Conservation (phyloP, 1,284 basidiomycete genomes). For the Ceratobasidium sp. region DNA sequence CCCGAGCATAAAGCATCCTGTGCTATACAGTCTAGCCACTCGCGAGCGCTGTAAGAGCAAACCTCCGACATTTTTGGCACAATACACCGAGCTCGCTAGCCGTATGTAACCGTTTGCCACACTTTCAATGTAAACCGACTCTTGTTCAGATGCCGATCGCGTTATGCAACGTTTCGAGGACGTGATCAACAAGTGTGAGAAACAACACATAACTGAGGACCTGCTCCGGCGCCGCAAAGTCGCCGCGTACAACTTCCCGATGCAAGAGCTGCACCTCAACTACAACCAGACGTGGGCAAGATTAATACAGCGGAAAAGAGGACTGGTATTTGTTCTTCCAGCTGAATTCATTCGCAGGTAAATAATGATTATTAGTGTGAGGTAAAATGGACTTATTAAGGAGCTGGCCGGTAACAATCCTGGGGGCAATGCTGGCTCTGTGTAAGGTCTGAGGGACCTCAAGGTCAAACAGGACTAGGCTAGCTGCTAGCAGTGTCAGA, state of each 20-base stretch:
- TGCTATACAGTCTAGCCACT: too few relatives aligned
- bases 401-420: too few relatives aligned
- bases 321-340: slow-evolving; percentile 95
- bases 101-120: slow-evolving; percentile 59
- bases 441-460: too few relatives aligned
- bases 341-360: slow-evolving; percentile 62
- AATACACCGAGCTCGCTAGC: slow-evolving; percentile 85
- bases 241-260: slow-evolving; percentile 82
- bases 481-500: too few relatives aligned
- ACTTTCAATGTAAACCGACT: not conserved
- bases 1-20: too few relatives aligned
- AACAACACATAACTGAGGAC: slow-evolving; percentile 85
- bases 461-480: too few relatives aligned
- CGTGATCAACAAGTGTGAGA: slow-evolving; percentile 87
- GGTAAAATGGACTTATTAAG: too few relatives aligned
- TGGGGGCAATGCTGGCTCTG: too few relatives aligned
- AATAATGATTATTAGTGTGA: too few relatives aligned
- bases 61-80: slow-evolving; percentile 61
- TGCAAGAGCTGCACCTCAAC: slow-evolving; percentile 95
- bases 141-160: slow-evolving; percentile 75
- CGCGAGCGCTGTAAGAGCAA: too few relatives aligned
- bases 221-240: slow-evolving; percentile 82
- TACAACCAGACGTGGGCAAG: slow-evolving; percentile 97
- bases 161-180: slow-evolving; percentile 84
- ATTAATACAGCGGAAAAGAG: slow-evolving; percentile 94